Evolutionary conservation across 2,329 filamentous ascomycete genomes (phyloP).

Genomic region (Epichloe sibirici): DNA sequence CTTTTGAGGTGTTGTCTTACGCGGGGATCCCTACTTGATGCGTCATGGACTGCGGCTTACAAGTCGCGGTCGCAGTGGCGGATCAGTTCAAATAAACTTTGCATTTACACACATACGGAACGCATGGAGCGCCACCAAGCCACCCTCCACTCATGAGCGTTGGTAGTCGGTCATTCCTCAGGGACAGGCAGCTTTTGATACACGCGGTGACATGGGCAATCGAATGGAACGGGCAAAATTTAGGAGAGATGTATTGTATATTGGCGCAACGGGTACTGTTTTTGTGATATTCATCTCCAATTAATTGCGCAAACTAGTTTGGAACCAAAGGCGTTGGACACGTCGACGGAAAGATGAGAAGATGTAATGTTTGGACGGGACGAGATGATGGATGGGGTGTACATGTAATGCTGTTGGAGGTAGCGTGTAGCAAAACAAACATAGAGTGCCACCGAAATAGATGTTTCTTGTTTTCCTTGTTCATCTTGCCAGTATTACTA

Average conservation of each 20-base stretch:
- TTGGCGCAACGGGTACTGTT: not conserved
- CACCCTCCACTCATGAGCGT: not conserved
- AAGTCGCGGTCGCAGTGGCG: not conserved
- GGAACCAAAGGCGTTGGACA: not conserved
- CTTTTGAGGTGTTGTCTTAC: conserved; percentile 4
- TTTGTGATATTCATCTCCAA: not conserved
- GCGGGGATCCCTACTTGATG: not conserved
- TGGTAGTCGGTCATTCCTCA: not conserved
- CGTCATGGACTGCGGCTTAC: too few relatives aligned
- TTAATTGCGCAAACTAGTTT: not conserved
- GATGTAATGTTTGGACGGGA: not conserved
- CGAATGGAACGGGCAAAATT: not conserved
- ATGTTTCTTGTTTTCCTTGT: not conserved
- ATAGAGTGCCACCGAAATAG: not conserved
- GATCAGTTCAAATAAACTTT: not conserved
- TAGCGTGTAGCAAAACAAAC: conserved; percentile 2
- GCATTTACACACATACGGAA: not conserved
- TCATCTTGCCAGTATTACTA: not conserved
- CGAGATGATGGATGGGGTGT: not conserved
- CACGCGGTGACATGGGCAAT: not conserved
- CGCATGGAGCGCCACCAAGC: not conserved
- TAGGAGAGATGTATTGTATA: not conserved
- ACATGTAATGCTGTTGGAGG: not conserved
- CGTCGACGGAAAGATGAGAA: not conserved
- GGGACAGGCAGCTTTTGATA: not conserved